These are phyloP conservation scores for Gymnopilus dilepis DNA, from an alignment of 768 basidiomycete genomes.

Conservation along the genomic window DNA sequence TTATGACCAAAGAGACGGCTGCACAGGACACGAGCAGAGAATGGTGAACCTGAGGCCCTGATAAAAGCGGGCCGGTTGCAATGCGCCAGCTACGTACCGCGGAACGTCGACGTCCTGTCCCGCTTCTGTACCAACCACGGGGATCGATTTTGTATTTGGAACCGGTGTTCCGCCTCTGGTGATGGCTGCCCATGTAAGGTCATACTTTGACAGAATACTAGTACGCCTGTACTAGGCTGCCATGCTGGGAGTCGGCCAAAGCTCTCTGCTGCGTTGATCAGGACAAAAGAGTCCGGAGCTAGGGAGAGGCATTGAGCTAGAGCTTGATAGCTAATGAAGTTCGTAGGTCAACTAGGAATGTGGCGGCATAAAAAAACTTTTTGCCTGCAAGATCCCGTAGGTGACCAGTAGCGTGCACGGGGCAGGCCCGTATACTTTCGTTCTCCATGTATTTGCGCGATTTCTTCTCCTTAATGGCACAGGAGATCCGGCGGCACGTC, in stretches of 20 bases:
- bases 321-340: neutral
- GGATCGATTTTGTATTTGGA: neutral
- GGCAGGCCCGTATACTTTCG: neutral
- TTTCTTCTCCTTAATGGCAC: neutral
- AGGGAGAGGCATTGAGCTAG: neutral
- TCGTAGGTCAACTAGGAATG: neutral
- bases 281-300: neutral
- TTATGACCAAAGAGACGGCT: neutral
- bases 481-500: neutral
- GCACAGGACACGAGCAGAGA: no score
- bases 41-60: neutral
- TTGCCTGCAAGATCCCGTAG: neutral
- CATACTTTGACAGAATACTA: slow-evolving; percentile 20
- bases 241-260: neutral
- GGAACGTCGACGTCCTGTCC: slow-evolving; percentile 1
- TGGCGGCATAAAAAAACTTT: neutral
- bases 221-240: slow-evolving; percentile 25
- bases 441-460: neutral
- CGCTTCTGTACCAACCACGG: neutral
- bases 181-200: slow-evolving; percentile 9
- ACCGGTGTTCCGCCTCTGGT: neutral
- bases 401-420: neutral
- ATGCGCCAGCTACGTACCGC: neutral
- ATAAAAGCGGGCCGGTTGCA: neutral
- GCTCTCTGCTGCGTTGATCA: no score